These are phyloP conservation scores for Flaveria brownii DNA, from an alignment of 129 eudicot species.

Conservation along the genomic window DNA sequence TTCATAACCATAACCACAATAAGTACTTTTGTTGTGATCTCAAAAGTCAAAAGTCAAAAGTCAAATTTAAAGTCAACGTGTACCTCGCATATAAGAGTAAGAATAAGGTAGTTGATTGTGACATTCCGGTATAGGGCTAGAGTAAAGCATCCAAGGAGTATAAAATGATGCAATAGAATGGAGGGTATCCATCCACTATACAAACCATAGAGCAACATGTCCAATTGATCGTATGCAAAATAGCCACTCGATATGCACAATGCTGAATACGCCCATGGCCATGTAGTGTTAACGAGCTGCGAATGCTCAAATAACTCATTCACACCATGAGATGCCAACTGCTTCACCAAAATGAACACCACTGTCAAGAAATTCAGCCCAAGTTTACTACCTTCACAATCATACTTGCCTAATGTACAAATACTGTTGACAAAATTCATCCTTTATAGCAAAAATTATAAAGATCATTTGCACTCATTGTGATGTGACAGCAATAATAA, in stretches of 20 bases:
- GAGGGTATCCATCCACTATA: constrained; percentile 82
- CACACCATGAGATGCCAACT: constrained; percentile 39
- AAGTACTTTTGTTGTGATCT: not conserved
- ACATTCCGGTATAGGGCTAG: constrained; percentile 83
- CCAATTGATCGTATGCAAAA: constrained; percentile 93
- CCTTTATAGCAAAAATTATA: not conserved
- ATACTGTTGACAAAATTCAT: not conserved
- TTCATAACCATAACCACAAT: constrained; percentile 4
- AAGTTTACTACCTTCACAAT: constrained; percentile 22
- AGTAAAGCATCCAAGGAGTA: constrained; percentile 93
- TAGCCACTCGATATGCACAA: constrained; percentile 83
- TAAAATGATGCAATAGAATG: constrained; percentile 74
- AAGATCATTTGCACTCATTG: not conserved
- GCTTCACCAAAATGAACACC: constrained; percentile 73
- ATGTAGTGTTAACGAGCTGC: constrained; percentile 61
- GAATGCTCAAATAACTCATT: constrained; percentile 78
- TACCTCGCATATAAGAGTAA: constrained; percentile 95
- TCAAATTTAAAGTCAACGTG: constrained; percentile 11
- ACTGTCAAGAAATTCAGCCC: constrained; percentile 47
- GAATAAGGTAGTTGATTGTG: constrained; percentile 94
- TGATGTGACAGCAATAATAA: not conserved
- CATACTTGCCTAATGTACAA: not conserved
- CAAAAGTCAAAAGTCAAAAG: constrained; percentile 4
- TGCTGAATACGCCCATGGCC: constrained; percentile 88
- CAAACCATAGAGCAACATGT: constrained; percentile 72